Conservation (phyloP, 2,329 filamentous ascomycete genomes). For the Orbilia oligospora region DNA sequence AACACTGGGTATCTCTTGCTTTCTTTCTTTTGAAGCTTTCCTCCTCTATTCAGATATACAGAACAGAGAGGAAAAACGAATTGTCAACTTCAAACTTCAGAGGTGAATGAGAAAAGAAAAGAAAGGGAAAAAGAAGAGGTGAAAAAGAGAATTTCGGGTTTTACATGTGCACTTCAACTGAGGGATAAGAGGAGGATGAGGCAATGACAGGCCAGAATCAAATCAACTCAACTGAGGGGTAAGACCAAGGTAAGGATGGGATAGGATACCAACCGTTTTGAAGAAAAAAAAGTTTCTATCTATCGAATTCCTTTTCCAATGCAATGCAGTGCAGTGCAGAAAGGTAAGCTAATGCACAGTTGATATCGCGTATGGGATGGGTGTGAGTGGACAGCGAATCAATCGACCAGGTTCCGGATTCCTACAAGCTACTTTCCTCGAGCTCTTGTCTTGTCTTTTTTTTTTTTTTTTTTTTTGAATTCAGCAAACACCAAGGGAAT, state of each 20-base stretch:
- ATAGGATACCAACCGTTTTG: constrained; percentile 35
- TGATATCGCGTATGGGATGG: constrained; percentile 50
- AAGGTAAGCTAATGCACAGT: constrained; percentile 50
- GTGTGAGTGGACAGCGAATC: constrained; percentile 59
- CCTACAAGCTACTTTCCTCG: constrained; percentile 38
- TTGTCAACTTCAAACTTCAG: constrained; percentile 21
- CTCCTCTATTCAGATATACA: constrained; percentile 2
- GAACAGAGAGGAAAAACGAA: background rate
- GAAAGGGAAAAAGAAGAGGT: background rate
- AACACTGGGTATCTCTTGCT: constrained; percentile 25
- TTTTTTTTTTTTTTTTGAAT: background rate
- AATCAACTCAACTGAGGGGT: constrained; percentile 58
- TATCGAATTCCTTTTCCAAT: constrained; percentile 14
- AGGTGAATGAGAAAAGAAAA: constrained; percentile 5
- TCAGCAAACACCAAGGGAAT: constrained; percentile 42
- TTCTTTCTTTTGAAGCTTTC: constrained; percentile 13
- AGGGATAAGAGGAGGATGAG: constrained; percentile 18
- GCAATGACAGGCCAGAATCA: constrained; percentile 32
- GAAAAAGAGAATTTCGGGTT: background rate
- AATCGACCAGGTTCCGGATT: constrained; percentile 54
- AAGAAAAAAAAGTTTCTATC: constrained; percentile 40
- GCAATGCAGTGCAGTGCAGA: constrained; percentile 26
- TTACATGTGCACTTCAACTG: background rate
- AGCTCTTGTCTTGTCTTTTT: constrained; percentile 35
- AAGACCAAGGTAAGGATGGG: constrained; percentile 25